Conservation (phyloP, 345 rosid genomes). For the Hypericum perforatum region DNA sequence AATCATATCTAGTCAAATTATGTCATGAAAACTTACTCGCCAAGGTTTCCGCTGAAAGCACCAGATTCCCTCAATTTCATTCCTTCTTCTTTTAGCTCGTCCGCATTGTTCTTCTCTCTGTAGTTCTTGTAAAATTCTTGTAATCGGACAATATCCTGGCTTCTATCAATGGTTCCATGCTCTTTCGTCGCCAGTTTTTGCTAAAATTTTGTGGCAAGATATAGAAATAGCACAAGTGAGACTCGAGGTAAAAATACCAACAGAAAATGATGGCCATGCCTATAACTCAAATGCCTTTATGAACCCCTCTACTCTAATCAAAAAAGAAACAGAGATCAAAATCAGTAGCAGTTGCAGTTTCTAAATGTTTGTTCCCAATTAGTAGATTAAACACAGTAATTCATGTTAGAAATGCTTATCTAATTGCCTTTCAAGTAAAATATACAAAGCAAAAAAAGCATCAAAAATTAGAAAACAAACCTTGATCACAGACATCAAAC, state of each 20-base stretch:
- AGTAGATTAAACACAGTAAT: too few relatives aligned
- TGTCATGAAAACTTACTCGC: constrained; percentile 50
- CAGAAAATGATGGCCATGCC: too few relatives aligned
- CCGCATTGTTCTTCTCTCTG: constrained; percentile 73
- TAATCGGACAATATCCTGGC: constrained; percentile 69
- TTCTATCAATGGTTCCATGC: constrained; percentile 75
- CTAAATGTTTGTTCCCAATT: too few relatives aligned
- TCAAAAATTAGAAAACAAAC: constrained; percentile 18
- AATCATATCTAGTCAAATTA: too few relatives aligned
- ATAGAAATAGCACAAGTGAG: constrained; percentile 1
- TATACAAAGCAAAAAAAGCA: not conserved
- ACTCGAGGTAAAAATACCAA: not conserved
- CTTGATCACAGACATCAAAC: constrained; percentile 93
- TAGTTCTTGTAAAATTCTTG: constrained; percentile 76
- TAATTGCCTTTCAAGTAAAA: not conserved
- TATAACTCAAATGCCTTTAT: too few relatives aligned
- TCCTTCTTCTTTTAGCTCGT: constrained; percentile 70
- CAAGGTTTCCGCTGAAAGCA: constrained; percentile 45
- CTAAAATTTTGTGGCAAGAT: constrained; percentile 34
- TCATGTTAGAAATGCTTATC: too few relatives aligned
- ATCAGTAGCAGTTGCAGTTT: too few relatives aligned
- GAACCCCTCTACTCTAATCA: too few relatives aligned
- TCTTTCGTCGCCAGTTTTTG: constrained; percentile 97
- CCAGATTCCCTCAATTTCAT: constrained; percentile 72
- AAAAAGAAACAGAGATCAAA: too few relatives aligned